Percentiles rank a stretch among this genome's conserved stretches.
Evolutionary conservation across 495 filamentous ascomycete species (phyloP).

Genomic region (Jackrogersella multiformis): DNA sequence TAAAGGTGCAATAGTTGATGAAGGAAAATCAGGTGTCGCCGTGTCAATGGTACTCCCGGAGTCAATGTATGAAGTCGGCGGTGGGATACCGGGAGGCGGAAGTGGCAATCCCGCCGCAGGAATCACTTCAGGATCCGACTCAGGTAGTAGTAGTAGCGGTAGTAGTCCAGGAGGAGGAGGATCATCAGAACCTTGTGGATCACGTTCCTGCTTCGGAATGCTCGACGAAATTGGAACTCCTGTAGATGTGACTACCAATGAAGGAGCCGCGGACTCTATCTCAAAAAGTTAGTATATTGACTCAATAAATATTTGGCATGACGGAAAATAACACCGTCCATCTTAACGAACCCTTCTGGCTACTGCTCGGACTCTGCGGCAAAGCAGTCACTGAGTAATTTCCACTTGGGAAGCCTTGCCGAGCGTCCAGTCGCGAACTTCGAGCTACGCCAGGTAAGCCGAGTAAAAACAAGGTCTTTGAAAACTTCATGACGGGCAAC

Average conservation of each 20-base stretch:
- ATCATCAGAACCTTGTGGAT: conserved; percentile 21
- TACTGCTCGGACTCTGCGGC: conserved; percentile 16
- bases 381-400: conserved; percentile 31
- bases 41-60: conserved; percentile 8
- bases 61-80: conserved; percentile 9
- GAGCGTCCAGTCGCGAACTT: conserved; percentile 25
- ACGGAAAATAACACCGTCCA: conserved; percentile 6
- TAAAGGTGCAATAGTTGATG: conserved; percentile 19
- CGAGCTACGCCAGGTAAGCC: conserved; percentile 40
- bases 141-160: conserved; percentile 20
- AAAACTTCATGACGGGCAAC: conserved; percentile 32
- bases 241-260: conserved; percentile 31
- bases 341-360: conserved; percentile 34
- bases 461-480: conserved; percentile 22
- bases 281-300: conserved; percentile 16
- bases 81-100: not conserved
- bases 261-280: conserved; percentile 34
- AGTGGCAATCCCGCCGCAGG: conserved; percentile 13
- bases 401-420: conserved; percentile 38
- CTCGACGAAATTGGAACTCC: conserved; percentile 18
- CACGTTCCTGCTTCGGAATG: conserved; percentile 31
- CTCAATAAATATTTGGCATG: not conserved
- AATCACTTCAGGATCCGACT: conserved; percentile 18
- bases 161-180: conserved; percentile 13
- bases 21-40: conserved; percentile 24